Conservation (phyloP, 169 alveolate genomes). For the Eimeria zaria region DNA sequence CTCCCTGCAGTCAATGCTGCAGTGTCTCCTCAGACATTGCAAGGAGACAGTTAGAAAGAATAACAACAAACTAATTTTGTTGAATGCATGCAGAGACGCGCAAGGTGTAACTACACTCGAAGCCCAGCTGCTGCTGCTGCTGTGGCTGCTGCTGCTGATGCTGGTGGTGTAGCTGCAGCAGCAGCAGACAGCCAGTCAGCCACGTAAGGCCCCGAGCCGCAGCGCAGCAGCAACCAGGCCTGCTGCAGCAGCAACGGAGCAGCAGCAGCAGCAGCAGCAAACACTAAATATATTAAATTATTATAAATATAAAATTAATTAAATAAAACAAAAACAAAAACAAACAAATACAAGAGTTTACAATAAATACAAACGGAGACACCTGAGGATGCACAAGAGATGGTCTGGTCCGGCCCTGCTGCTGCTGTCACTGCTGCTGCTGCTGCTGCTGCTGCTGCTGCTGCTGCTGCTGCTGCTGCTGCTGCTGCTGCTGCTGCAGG, state of each 20-base stretch:
- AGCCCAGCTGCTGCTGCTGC: background rate
- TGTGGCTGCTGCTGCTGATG: background rate
- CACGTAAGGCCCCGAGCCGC: background rate
- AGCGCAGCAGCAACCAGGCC: constrained; percentile 12
- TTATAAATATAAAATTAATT: background rate
- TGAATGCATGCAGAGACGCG: background rate
- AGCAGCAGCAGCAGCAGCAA: constrained; percentile 1
- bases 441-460: constrained; percentile 30
- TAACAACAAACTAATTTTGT: background rate
- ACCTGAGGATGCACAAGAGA: background rate
- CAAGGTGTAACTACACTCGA: background rate
- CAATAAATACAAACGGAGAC: background rate
- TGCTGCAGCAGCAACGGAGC: background rate
- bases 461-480: constrained; percentile 31
- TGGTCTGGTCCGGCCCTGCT: constrained; percentile 33
- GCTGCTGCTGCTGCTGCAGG: constrained; percentile 12
- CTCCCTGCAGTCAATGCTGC: background rate
- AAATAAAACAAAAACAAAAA: background rate
- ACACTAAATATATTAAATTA: background rate
- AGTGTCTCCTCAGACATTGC: background rate
- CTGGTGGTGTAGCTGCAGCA: background rate
- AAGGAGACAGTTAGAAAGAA: background rate
- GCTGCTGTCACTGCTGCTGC: no score
- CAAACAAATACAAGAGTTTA: background rate
- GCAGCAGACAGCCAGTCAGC: background rate